A percentile compares a stretch with the other conserved stretches of the same genome.
phyloP scores from a whole-genome alignment of 768 basidiomycete genomes.

The Boletus insuetus region DNA sequence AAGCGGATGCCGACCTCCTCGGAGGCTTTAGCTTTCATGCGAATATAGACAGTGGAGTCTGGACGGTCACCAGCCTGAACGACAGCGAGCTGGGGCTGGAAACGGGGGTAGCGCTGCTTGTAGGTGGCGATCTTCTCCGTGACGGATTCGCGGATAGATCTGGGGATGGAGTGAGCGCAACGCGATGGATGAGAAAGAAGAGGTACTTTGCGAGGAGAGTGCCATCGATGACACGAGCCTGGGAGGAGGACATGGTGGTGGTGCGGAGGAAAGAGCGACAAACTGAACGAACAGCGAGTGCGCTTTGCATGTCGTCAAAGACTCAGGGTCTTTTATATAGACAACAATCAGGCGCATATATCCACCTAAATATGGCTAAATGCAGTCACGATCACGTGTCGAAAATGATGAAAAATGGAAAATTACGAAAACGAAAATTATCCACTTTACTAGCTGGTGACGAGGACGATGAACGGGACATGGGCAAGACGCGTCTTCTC shows the following conservation, averaged over 20 bases:
- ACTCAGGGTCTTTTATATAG: neutral
- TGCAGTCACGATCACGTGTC: constrained; percentile 21
- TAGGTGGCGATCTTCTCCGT: constrained; percentile 63
- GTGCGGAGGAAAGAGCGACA: constrained; percentile 19
- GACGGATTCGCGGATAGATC: constrained; percentile 78
- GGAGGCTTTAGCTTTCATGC: constrained; percentile 97
- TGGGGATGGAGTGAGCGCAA: constrained; percentile 31
- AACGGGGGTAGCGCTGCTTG: constrained; percentile 75
- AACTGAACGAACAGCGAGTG: neutral
- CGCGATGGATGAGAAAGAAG: constrained; percentile 1
- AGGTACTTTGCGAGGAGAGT: constrained; percentile 79
- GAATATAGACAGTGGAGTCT: constrained; percentile 89
- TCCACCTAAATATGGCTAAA: neutral
- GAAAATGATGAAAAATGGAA: neutral
- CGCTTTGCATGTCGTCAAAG: constrained; percentile 1
- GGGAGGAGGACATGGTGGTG: constrained; percentile 39
- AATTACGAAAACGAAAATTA: neutral
- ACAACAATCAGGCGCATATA: neutral
- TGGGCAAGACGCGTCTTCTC: constrained; percentile 53
- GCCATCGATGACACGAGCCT: constrained; percentile 74
- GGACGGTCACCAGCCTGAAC: constrained; percentile 92
- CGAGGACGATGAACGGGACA: constrained; percentile 46
- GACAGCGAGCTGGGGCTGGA: constrained; percentile 87
- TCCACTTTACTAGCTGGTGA: neutral
- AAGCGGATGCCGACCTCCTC: constrained; percentile 90